Evolutionary conservation across 176 grass and related monocot species (phyloP).

Genomic region (Raddia guianensis): DNA sequence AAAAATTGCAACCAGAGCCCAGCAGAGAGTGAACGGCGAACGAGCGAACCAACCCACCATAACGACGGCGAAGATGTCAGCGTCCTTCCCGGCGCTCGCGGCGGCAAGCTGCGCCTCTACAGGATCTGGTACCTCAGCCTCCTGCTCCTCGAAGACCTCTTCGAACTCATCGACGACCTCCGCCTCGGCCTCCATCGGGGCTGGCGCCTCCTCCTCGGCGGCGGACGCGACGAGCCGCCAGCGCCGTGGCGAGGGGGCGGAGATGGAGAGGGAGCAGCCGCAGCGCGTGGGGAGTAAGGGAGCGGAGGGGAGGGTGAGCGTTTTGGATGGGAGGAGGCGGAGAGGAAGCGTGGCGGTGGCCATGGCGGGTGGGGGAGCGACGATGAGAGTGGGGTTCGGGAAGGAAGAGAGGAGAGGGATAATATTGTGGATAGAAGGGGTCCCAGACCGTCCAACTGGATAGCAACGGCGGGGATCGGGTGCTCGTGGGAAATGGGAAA

Average conservation of each 20-base stretch:
- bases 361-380: constrained; percentile 34
- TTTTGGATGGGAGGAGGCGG: constrained; percentile 46
- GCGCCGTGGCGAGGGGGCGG: constrained; percentile 2
- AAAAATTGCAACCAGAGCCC: not conserved
- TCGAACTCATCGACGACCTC: constrained; percentile 27
- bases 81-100: constrained; percentile 58
- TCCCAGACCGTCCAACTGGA: not conserved
- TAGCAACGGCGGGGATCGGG: not conserved
- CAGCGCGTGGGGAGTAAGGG: not conserved
- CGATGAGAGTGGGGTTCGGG: not conserved
- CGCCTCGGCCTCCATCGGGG: constrained; percentile 34
- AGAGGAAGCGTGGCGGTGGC: constrained; percentile 58
- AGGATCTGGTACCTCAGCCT: constrained; percentile 54
- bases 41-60: constrained; percentile 56
- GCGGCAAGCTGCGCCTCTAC: constrained; percentile 70
- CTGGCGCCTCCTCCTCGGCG: constrained; percentile 47
- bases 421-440: constrained; percentile 59
- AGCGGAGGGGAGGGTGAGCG: not conserved
- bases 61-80: constrained; percentile 91
- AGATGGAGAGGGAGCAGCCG: constrained; percentile 4
- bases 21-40: not conserved
- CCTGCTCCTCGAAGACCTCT: constrained; percentile 29
- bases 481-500: not conserved
- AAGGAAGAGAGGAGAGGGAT: constrained; percentile 32
- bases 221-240: constrained; percentile 41